Conservation (phyloP, 225 moss, liverwort and hornwort genomes). For the Pleurozium schreberi region DNA sequence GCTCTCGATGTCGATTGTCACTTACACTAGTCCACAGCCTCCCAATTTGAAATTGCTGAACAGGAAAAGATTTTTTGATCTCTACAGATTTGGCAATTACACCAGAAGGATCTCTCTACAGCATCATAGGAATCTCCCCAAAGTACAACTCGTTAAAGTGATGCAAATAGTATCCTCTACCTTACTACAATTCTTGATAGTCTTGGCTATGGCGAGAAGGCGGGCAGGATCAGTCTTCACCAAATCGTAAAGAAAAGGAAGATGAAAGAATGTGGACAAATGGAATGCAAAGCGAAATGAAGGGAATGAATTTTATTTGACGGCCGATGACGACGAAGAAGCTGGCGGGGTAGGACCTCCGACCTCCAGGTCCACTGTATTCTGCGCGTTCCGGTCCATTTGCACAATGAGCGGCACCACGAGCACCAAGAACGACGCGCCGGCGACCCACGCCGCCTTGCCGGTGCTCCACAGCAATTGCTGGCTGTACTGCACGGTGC, state of each 20-base stretch:
- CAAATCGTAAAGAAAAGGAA: not conserved
- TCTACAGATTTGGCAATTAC: not conserved
- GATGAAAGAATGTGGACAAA: not conserved
- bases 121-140: not conserved
- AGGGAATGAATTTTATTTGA: not conserved
- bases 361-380: constrained; percentile 64
- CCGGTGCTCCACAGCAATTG: constrained; percentile 90
- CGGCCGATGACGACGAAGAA: not conserved
- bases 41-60: not conserved
- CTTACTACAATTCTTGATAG: not conserved
- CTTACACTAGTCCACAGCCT: not conserved
- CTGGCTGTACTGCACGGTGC: constrained; percentile 75
- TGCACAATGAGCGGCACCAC: constrained; percentile 69
- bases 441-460: constrained; percentile 91
- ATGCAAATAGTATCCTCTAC: not conserved
- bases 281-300: not conserved
- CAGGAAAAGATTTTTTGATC: not conserved
- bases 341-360: not conserved
- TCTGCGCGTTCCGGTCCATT: constrained; percentile 85
- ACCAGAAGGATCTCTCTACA: not conserved
- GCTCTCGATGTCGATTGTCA: not conserved
- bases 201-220: not conserved
- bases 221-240: not conserved
- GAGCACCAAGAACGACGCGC: constrained; percentile 74
- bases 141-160: not conserved